Base-by-base conservation (phyloP, 2,329 filamentous ascomycete species). In the Sporothrix pallida region DNA sequence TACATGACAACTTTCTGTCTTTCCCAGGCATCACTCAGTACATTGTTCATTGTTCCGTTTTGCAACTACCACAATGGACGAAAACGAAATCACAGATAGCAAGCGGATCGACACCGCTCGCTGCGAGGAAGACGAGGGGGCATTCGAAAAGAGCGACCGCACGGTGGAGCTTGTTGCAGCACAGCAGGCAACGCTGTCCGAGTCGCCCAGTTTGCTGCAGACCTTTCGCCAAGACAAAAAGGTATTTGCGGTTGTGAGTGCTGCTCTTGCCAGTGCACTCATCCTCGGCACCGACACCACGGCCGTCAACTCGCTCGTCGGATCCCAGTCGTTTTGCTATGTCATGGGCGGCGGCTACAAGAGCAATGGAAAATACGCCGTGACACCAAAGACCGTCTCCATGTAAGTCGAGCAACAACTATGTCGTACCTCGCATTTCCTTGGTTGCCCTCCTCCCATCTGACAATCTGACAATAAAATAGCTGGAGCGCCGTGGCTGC, bases 281-380 rank as follows among this genome's bases (percentile, higher is more conserved):
- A 65, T 65, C 10, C 42, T 65, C 17, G 62, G 62, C 37, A 65
- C 62, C 13, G 62, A 65, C 37, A 65, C 62, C 62, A 65, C 62
- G 31, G 62, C 62, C 15, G 62, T 65, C 37, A 65, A 65, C 62
- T 65, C 62, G n/a, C 62, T 65, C 37, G 62, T 65, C n/a, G 62
- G 62, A 8, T 65, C 62, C 13, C 62, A 65, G 62, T 65, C 62
- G 17, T 65, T 65, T 31, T 65, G 62, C 37, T 65, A 65, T 65
- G 62, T 65, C 62, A 65, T 65, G 62, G 62, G 62, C 6, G 62
- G 37, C 5, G 62, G 62, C 37, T 65, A 65, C 62, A 65, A 20
- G 17, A 65, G 62, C 62, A 65, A 46, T 31, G 62, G 62, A 1
- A 65, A 65, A 65, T 65, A 65, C 12, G 62, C 62, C 15, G 62